Base-by-base conservation (phyloP, 352 stramenopile genomes). In the Phytophthora sojae region DNA sequence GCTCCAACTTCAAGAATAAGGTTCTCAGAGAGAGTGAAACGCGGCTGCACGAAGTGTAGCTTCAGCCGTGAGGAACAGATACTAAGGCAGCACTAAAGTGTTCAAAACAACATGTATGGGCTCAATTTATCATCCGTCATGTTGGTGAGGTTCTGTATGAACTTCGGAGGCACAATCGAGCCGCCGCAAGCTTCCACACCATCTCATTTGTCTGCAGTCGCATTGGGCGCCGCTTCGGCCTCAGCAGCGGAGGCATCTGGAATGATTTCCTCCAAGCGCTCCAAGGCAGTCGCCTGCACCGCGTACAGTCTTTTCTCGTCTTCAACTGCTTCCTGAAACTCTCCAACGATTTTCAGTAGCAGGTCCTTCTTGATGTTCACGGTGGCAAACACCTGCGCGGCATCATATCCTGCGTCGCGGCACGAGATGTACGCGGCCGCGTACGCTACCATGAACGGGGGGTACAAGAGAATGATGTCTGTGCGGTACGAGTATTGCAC, bases 361-460 rank as follows among this genome's bases (percentile, higher is more conserved):
- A 91, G 64, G 7, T 95, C 88, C 49, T 85, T 86, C 74, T 95
- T 96, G 57, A 96, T 82, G 65, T 96, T 96, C 21, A 95, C 83
- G 19, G 47, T 79, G 15, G 84, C 61, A 71, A 96, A 95, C 67
- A 96, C 87, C 44, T 93, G 79, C 17, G 77, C 76, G 11, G 85
- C 83, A 69, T 96, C 80, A 67, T 95, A 96, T 29, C 84, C 86
- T 8, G 88, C 82, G 54, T 95, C 87, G 11, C 89, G 67, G 57
- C 86, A 91, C 23, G 88, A 83, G 59, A 96, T 94, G 67, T 93
- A 95, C 1, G 81, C 83, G 1, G 85, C 86, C 0, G 90, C 90
- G 67, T 95, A 93, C 26, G 90, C 90, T n/a, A 96, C 83, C 86
- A 96, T 94, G 69, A 96, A 96, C 23, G 89, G 88, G 35, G 89